Evolutionary conservation across 345 rosid species (phyloP).

Genomic region (Syzygium jambos): DNA sequence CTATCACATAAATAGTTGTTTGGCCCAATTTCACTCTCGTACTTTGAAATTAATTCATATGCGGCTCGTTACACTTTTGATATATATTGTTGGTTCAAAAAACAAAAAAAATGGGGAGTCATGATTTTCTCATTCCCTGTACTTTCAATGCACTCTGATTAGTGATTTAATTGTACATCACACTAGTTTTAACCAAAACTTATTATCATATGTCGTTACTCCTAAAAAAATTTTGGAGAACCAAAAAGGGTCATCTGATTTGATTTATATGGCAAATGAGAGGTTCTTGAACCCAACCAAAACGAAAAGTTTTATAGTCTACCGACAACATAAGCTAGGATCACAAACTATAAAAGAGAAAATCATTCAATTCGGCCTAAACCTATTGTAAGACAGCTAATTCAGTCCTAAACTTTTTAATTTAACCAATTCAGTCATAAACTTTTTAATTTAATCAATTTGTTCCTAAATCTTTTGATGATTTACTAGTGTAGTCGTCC

Average conservation of each 20-base stretch:
- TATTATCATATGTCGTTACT: neutral
- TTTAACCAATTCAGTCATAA: too few relatives aligned
- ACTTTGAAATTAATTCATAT: neutral
- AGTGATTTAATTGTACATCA: neutral
- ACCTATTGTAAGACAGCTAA: too few relatives aligned
- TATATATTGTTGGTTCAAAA: neutral
- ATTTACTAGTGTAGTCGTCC: too few relatives aligned
- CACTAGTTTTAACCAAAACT: neutral
- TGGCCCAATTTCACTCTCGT: neutral
- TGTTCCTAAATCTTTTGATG: too few relatives aligned
- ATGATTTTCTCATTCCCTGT: neutral
- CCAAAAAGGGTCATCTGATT: neutral
- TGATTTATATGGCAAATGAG: neutral
- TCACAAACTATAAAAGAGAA: too few relatives aligned
- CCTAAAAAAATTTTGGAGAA: neutral
- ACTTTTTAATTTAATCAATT: too few relatives aligned
- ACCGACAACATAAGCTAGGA: too few relatives aligned
- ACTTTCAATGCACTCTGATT: neutral
- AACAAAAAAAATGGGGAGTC: neutral
- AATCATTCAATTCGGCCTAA: too few relatives aligned
- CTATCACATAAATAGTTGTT: too few relatives aligned
- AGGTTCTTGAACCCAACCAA: neutral
- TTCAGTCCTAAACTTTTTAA: too few relatives aligned
- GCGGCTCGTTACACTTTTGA: too few relatives aligned
- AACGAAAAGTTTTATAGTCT: too few relatives aligned